Percentiles rank a stretch among this genome's conserved stretches.
phyloP scores from a whole-genome alignment of 2,329 filamentous ascomycete genomes.

The Colletotrichum sp. region DNA sequence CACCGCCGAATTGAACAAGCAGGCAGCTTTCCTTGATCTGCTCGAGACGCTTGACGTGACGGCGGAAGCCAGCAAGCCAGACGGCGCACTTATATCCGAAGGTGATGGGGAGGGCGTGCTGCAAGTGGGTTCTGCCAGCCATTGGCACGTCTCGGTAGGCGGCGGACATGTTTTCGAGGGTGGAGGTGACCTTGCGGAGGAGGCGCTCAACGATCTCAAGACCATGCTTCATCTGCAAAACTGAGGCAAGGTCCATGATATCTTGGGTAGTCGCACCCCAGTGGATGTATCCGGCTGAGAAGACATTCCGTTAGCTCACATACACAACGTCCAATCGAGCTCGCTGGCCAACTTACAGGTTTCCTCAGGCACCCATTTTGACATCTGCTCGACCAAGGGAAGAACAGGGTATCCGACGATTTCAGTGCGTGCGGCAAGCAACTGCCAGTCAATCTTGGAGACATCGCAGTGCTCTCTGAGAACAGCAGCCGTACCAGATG shows the following conservation, averaged over 20 bases:
- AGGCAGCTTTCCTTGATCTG: conserved; percentile 51
- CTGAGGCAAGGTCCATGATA: conserved; percentile 61
- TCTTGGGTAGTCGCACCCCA: conserved; percentile 66
- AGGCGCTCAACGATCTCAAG: conserved; percentile 51
- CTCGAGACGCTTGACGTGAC: conserved; percentile 52
- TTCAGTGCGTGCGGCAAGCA: conserved; percentile 53
- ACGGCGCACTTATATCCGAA: conserved; percentile 65
- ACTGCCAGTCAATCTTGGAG: conserved; percentile 25
- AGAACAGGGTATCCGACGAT: conserved; percentile 61
- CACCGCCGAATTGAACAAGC: conserved; percentile 62
- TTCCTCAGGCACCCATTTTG: conserved; percentile 36
- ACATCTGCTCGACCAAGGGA: conserved; percentile 53
- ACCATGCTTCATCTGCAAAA: conserved; percentile 58
- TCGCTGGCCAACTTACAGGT: conserved; percentile 24
- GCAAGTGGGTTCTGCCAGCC: conserved; percentile 62
- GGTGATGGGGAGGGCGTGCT: conserved; percentile 61
- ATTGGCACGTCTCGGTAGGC: conserved; percentile 58
- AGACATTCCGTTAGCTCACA: not conserved
- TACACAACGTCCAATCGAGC: too few species aligned
- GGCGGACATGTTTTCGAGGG: conserved; percentile 44
- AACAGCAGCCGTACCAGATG: conserved; percentile 35
- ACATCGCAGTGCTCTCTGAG: conserved; percentile 39
- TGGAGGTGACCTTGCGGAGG: conserved; percentile 45
- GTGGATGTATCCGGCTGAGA: conserved; percentile 49
- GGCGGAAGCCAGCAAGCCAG: conserved; percentile 53